phyloP scores from a whole-genome alignment of 805 yeast genomes.

The Cyberlindnera xishuangbannaensis region DNA sequence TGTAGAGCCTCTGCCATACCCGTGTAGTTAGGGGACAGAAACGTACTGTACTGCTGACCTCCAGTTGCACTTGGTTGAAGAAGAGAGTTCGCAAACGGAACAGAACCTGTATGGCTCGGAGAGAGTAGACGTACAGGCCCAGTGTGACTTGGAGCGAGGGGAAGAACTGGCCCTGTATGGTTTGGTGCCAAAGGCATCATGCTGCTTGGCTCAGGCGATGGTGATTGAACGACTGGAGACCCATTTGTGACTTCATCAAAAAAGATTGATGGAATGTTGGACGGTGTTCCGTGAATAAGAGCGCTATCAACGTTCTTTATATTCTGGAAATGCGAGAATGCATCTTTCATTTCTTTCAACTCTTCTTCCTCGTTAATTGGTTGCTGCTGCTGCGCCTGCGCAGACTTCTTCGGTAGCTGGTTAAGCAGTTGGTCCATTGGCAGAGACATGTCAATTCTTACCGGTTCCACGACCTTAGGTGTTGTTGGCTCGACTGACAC shows the following conservation, averaged over 20 bases:
- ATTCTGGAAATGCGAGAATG: slow-evolving; percentile 67
- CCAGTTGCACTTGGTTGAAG: too few relatives aligned
- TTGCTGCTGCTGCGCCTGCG: slow-evolving; percentile 26
- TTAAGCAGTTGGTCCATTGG: slow-evolving; percentile 74
- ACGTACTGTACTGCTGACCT: too few relatives aligned
- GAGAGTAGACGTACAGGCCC: too few relatives aligned
- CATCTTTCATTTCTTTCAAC: slow-evolving; percentile 67
- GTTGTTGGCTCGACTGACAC: slow-evolving; percentile 26
- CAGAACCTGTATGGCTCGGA: too few relatives aligned
- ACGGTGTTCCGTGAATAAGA: slow-evolving; percentile 63
- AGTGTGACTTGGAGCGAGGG: too few relatives aligned
- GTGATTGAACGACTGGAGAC: slow-evolving; percentile 20
- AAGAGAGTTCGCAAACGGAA: too few relatives aligned
- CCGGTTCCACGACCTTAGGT: slow-evolving; percentile 18
- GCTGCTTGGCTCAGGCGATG: slow-evolving; percentile 25
- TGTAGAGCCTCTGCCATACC: slow-evolving; percentile 1
- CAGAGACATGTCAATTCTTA: slow-evolving; percentile 48
- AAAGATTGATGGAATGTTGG: slow-evolving; percentile 40
- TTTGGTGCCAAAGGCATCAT: slow-evolving; percentile 15
- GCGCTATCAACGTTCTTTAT: slow-evolving; percentile 73
- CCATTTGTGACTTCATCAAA: slow-evolving; percentile 30
- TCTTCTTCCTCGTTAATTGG: slow-evolving; percentile 67
- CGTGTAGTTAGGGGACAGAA: slow-evolving; percentile 3
- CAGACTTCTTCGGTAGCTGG: slow-evolving; percentile 41
- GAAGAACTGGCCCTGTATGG: slow-evolving; percentile 18